These are phyloP conservation scores for Fusarium nurragi DNA, from an alignment of 2,329 filamentous ascomycete genomes.

Conservation along the genomic window DNA sequence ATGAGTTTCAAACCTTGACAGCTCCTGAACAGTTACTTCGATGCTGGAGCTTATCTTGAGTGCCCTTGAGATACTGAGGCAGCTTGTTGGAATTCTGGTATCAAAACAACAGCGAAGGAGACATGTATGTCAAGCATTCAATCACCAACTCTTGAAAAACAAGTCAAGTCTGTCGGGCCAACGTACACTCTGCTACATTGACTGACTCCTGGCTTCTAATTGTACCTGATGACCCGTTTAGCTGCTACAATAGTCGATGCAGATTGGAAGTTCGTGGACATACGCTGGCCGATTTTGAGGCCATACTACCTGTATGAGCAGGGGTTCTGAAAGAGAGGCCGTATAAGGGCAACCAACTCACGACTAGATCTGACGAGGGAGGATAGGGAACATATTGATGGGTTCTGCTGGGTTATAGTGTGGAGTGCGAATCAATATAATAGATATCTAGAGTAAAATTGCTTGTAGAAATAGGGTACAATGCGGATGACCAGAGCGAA, in stretches of 20 bases:
- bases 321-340: no score
- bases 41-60: neutral
- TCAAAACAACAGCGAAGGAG: neutral
- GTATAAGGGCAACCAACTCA: no score
- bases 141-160: neutral
- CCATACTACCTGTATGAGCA: no score
- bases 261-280: neutral
- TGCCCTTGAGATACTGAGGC: neutral
- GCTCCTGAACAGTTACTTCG: neutral
- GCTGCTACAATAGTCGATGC: no score
- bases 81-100: neutral
- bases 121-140: neutral
- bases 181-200: neutral
- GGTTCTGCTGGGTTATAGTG: no score
- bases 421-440: no score
- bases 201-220: neutral
- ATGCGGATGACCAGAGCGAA: no score
- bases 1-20: neutral
- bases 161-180: neutral
- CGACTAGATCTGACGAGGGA: no score
- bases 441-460: no score
- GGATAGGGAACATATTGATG: no score
- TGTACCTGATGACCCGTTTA: neutral
- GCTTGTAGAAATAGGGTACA: no score
- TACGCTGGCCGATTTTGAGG: neutral